These are phyloP conservation scores for Penicillium canariense DNA, from an alignment of 495 filamentous ascomycete species.

Conservation along the genomic window DNA sequence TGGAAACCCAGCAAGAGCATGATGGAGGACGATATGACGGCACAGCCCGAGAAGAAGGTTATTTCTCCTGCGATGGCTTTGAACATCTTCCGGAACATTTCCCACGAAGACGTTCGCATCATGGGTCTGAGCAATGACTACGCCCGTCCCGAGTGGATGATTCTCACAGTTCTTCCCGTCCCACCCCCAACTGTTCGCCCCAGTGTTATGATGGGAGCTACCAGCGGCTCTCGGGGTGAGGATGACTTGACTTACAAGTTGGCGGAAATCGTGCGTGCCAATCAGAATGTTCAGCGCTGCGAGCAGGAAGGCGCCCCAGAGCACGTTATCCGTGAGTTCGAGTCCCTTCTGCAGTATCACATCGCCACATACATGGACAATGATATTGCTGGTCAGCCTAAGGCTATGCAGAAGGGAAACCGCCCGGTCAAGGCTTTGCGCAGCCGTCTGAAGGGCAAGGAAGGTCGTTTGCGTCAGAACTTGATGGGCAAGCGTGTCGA, in stretches of 20 bases:
- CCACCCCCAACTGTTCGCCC: slow-evolving; percentile 94
- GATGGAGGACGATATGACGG: slow-evolving; percentile 59
- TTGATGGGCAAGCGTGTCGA: slow-evolving; percentile 99
- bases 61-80: slow-evolving; percentile 83
- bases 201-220: slow-evolving; percentile 87
- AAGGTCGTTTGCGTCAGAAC: slow-evolving; percentile 94
- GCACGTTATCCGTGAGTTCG: slow-evolving; percentile 86
- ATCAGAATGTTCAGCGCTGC: slow-evolving; percentile 86
- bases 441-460: slow-evolving; percentile 95
- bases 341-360: slow-evolving; percentile 92
- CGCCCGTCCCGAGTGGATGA: slow-evolving; percentile 97
- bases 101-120: slow-evolving; percentile 72
- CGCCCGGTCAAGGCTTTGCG: slow-evolving; percentile 94
- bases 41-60: slow-evolving; percentile 74
- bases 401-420: slow-evolving; percentile 94
- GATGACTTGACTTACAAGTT: slow-evolving; percentile 99
- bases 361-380: slow-evolving; percentile 99
- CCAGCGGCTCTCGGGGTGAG: slow-evolving; percentile 84
- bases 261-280: slow-evolving; percentile 96
- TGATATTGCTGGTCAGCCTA: slow-evolving; percentile 93
- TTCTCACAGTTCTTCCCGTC: slow-evolving; percentile 90
- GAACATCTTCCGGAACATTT: slow-evolving; percentile 80
- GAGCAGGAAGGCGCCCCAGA: slow-evolving; percentile 84
- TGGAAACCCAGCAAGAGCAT: slow-evolving; percentile 72
- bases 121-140: slow-evolving; percentile 92